Evolutionary conservation across 2,329 filamentous ascomycete species (phyloP), one percentile per base, ranked within the genome.

Genomic region (Grosmannia clavigera): DNA sequence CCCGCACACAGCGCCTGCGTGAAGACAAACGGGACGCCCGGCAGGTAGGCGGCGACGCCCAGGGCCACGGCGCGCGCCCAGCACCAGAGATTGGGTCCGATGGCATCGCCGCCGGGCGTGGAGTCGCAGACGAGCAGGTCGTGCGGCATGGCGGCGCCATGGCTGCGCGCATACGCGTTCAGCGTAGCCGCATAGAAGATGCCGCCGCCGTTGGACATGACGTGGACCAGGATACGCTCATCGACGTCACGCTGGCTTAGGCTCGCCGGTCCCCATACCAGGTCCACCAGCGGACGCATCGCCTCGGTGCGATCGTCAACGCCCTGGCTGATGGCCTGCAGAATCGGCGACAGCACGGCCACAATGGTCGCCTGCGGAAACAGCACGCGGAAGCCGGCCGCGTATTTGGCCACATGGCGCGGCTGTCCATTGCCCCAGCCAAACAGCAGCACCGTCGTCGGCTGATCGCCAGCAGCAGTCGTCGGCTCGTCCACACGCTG

Each of bases 131-230:
- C 27, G 29, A 58, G 33, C 33, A 54, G 48, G 7, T 9, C 5
- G 31, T 58, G 57, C 6, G 57, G 57, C 22, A 58, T 33, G 22
- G 16, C 38, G 38, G 2, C 38, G 38, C 14, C 25, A 31, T 22
- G 12, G 27, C 19, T 25, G 50, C 12, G 3, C 3, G 3, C 27
- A 11, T 57, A 38, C 3, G 56, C 57, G 25, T 54, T 9, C 19
- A 58, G 25, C 35, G 57, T 19, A 2, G 57, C 50, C 25, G 14
- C 50, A 12, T 54, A 58, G 11, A 52, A 53, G 12, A 58, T 58
- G 25, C 57, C 57, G 22, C 57, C 57, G 12, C 57, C 57, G 38
- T 58, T 58, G 25, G 57, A 58, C 57, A 58, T 58, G 57, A 46
- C 57, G 38, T 58, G 57, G 14, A 33, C 35, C 22, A 58, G 50